These are phyloP conservation scores for Penicillium herquei DNA, from an alignment of 495 filamentous ascomycete genomes.

Conservation along the genomic window DNA sequence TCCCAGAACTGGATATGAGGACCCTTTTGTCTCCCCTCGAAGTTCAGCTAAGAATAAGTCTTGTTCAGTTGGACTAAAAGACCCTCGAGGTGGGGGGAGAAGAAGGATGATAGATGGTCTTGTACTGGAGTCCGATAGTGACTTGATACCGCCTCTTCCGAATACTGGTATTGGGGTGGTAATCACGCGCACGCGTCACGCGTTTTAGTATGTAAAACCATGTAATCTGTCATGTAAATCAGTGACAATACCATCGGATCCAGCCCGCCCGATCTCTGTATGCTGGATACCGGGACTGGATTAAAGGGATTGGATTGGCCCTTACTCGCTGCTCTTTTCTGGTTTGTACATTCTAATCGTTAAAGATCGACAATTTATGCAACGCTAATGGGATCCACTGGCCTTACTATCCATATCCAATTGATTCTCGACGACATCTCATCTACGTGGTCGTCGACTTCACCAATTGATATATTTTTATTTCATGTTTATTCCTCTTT, in stretches of 20 bases:
- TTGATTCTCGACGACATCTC: no score
- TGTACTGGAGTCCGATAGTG: slow-evolving; percentile 12
- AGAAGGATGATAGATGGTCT: slow-evolving; percentile 25
- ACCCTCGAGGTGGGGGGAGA: slow-evolving; percentile 13
- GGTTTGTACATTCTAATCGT: not conserved
- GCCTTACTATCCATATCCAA: no score
- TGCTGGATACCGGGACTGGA: slow-evolving; percentile 1
- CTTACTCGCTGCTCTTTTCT: not conserved
- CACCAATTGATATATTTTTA: no score
- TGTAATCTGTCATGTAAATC: slow-evolving; percentile 8
- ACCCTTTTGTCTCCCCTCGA: slow-evolving; percentile 14
- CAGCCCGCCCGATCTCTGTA: not conserved
- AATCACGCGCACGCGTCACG: slow-evolving; percentile 29
- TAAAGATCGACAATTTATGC: not conserved
- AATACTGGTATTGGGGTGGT: slow-evolving; percentile 30
- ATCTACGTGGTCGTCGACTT: no score
- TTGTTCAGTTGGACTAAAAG: not conserved
- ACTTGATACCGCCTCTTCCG: slow-evolving; percentile 5
- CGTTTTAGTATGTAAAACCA: slow-evolving; percentile 20
- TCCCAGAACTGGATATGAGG: slow-evolving; percentile 10
- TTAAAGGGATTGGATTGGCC: not conserved
- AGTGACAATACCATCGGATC: not conserved
- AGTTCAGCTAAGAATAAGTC: not conserved
- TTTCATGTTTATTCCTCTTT: not conserved
- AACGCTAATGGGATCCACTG: not conserved